A percentile compares a stretch with the other conserved stretches of the same genome.
phyloP scores from a whole-genome alignment of 805 yeast genomes.

The Ogataea dorogensis region DNA sequence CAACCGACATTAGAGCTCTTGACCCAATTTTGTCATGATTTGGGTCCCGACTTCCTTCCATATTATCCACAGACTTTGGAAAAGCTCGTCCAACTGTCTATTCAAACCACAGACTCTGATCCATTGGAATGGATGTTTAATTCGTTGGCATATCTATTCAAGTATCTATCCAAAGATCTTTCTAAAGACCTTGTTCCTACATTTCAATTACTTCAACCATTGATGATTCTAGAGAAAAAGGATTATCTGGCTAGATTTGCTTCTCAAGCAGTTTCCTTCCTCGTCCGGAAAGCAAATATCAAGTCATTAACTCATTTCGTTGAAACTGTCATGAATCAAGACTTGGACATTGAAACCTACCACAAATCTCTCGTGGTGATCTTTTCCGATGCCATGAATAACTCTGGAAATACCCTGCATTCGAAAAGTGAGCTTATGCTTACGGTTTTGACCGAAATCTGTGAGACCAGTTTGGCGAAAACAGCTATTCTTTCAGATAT shows the following conservation, averaged over 20 bases:
- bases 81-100: constrained; percentile 48
- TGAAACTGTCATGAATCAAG: constrained; percentile 36
- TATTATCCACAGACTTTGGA: constrained; percentile 56
- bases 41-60: constrained; percentile 82
- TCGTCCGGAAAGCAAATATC: constrained; percentile 64
- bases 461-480: constrained; percentile 24
- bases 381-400: constrained; percentile 70
- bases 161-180: constrained; percentile 69
- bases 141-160: constrained; percentile 83
- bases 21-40: constrained; percentile 85
- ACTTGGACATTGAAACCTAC: constrained; percentile 43
- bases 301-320: constrained; percentile 48
- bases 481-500: constrained; percentile 58
- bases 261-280: constrained; percentile 85
- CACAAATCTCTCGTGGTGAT: constrained; percentile 57
- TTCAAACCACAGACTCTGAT: constrained; percentile 52
- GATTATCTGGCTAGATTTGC: constrained; percentile 75
- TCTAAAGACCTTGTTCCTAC: constrained; percentile 68
- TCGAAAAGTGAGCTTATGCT: constrained; percentile 62
- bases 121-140: constrained; percentile 83
- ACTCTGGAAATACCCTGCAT: constrained; percentile 71
- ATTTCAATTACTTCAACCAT: constrained; percentile 59
- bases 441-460: constrained; percentile 31
- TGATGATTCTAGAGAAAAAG: constrained; percentile 56
- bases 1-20: constrained; percentile 80